phyloP scores from a whole-genome alignment of 805 yeast species.

The Metschnikowia anglica region DNA sequence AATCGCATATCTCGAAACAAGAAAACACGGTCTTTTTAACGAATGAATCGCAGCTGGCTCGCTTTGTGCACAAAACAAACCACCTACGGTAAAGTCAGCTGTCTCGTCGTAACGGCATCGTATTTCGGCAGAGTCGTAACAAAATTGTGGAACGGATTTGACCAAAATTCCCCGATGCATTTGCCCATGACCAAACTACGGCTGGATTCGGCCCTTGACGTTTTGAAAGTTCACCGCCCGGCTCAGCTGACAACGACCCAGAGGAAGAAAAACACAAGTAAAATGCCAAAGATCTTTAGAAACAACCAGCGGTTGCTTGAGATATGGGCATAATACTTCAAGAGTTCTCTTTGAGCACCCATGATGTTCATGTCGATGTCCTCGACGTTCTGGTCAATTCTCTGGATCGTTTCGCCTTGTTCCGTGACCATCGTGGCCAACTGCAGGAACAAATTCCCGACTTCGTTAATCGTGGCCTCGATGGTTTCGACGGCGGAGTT shows the following conservation, averaged over 20 bases:
- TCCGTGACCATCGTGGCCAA: constrained; percentile 97
- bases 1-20: too few relatives aligned
- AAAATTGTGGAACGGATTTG: too few relatives aligned
- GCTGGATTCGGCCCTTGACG: too few relatives aligned
- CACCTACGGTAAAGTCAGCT: too few relatives aligned
- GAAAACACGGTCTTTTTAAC: too few relatives aligned
- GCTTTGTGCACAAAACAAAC: too few relatives aligned
- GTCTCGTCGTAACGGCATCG: too few relatives aligned
- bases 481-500: constrained; percentile 92
- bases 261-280: constrained; percentile 69
- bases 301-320: constrained; percentile 92
- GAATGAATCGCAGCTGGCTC: too few relatives aligned
- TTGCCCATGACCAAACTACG: too few relatives aligned
- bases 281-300: constrained; percentile 82
- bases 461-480: constrained; percentile 95
- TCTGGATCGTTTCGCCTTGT: constrained; percentile 93
- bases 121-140: too few relatives aligned
- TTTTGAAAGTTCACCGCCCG: not conserved
- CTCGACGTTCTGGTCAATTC: constrained; percentile 93
- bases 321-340: constrained; percentile 84
- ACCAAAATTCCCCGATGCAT: too few relatives aligned
- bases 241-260: constrained; percentile 73
- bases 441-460: constrained; percentile 91
- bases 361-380: constrained; percentile 84
- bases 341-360: constrained; percentile 92